phyloP scores from a whole-genome alignment of 2,329 filamentous ascomycete species.

The Ceratocystis cubensis region DNA sequence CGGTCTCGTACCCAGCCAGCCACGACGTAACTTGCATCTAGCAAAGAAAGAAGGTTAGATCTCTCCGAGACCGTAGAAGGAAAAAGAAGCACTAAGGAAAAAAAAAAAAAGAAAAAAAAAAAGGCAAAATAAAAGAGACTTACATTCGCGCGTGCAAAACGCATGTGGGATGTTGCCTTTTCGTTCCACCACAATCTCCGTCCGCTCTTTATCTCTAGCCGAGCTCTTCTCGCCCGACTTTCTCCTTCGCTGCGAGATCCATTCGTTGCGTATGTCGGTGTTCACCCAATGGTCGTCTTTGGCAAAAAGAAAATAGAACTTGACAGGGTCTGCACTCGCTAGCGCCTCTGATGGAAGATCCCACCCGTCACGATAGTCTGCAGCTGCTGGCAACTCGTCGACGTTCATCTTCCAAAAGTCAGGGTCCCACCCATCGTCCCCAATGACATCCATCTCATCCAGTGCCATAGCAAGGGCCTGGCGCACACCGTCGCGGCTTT shows the following conservation, averaged over 20 bases:
- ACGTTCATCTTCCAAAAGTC: constrained; percentile 39
- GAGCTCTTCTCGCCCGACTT: constrained; percentile 7
- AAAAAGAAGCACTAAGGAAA: no score
- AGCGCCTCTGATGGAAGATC: constrained; percentile 23
- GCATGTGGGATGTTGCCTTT: constrained; percentile 45
- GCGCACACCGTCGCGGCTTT: constrained; percentile 44
- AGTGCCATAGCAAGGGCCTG: constrained; percentile 47
- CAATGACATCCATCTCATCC: constrained; percentile 48
- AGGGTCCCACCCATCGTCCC: constrained; percentile 46
- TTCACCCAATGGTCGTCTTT: constrained; percentile 51
- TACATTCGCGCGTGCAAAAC: constrained; percentile 39
- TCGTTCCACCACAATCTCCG: constrained; percentile 39
- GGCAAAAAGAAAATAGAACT: constrained; percentile 49
- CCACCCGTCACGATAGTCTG: constrained; percentile 9
- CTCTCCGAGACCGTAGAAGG: constrained; percentile 10
- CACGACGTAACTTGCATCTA: constrained; percentile 20
- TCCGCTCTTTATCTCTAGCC: constrained; percentile 29
- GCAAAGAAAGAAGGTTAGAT: not conserved
- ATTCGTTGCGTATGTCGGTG: constrained; percentile 41
- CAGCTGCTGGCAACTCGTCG: constrained; percentile 7
- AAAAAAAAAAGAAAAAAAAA: not conserved
- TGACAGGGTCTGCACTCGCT: constrained; percentile 26
- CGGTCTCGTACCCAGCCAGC: constrained; percentile 20
- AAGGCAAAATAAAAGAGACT: constrained; percentile 22
- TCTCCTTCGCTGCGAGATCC: constrained; percentile 32